Evolutionary conservation across 2,329 filamentous ascomycete genomes (phyloP), one percentile per base, ranked within the genome.

Genomic region (Cladosporium sphaerospermum): DNA sequence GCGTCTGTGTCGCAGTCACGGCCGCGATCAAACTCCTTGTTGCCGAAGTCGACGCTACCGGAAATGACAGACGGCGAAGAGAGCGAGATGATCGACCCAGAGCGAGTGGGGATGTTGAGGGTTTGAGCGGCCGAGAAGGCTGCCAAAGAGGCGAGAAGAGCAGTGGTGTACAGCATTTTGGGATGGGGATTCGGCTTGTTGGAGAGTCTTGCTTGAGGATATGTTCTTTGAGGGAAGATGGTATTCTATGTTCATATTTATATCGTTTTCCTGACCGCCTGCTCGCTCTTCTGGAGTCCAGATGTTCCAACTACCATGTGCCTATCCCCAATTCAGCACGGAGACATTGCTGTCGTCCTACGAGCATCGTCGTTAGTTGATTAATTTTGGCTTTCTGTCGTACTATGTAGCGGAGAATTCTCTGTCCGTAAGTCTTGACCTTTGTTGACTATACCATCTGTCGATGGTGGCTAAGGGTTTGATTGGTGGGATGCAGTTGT

Each of bases 71-170:
- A 62, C 10, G 66, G 60, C 23, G 53, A n/a, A 19, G 63, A 59
- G n/a, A 69, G 64, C 10, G 64, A 56, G 4, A 62, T 48, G 50
- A 67, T 64, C 39, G 54, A 57, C 13, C 66, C 66, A 9, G 57
- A 56, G 39, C 64, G 63, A 32, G 62, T 62, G 2, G 66, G 66
- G 19, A 69, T 69, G 56, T 64, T 64, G 46, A 69, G 62, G 1
- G 63, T 63, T 49, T 69, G 64, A 33, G 65, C 65, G 41, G 61
- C 58, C 16, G 59, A 58, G 34, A 67, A 51, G 47, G 57, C 61
- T 43, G 62, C 63, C 46, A 49, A 14, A 49, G 36, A 49, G 46
- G 46, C 28, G 46, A 49, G 23, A 49, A 63, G 44, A 47, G 64
- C 55, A 16, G 60, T 59, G 34, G 59, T 48, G 44, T 66, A 55